phyloP scores from a whole-genome alignment of 352 stramenopile genomes.

The Phytopythium oedochilum region DNA sequence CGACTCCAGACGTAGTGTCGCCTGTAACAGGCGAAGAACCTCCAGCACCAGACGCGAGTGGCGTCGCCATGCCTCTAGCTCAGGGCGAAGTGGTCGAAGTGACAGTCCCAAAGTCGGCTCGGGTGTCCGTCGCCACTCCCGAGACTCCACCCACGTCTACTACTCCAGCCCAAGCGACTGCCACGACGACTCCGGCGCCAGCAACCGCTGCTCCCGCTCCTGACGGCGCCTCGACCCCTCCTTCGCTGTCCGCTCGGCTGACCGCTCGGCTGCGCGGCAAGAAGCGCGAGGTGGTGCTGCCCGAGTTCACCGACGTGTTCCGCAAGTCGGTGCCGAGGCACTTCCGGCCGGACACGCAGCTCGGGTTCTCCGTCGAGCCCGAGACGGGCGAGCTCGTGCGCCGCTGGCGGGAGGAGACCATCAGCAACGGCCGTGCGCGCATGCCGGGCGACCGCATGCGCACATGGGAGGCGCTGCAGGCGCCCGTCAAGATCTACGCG shows the following conservation, averaged over 20 bases:
- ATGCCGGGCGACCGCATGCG: slow-evolving; percentile 40
- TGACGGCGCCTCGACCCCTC: not conserved
- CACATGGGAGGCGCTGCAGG: slow-evolving; percentile 72
- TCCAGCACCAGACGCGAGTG: not conserved
- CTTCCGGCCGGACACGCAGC: slow-evolving; percentile 40
- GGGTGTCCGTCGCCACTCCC: not conserved
- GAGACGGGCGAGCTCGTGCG: slow-evolving; percentile 46
- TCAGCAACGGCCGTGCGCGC: slow-evolving; percentile 36
- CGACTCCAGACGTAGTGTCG: slow-evolving; percentile 4
- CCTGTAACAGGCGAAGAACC: too few species aligned
- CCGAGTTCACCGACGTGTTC: slow-evolving; percentile 71
- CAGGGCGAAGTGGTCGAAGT: not conserved
- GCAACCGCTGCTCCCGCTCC: not conserved
- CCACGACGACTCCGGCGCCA: not conserved
- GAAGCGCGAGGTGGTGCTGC: slow-evolving; percentile 26
- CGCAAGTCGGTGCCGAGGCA: slow-evolving; percentile 39
- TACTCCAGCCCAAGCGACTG: not conserved
- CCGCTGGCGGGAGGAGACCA: slow-evolving; percentile 53
- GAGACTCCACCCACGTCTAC: not conserved
- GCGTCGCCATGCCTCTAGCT: not conserved
- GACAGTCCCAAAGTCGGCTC: slow-evolving; percentile 4
- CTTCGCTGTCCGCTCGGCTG: not conserved
- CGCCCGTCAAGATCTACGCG: slow-evolving; percentile 64
- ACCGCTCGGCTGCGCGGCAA: not conserved
- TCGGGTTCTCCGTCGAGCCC: slow-evolving; percentile 56